phyloP scores from a whole-genome alignment of 1,284 basidiomycete species.

The Puccinia horiana region DNA sequence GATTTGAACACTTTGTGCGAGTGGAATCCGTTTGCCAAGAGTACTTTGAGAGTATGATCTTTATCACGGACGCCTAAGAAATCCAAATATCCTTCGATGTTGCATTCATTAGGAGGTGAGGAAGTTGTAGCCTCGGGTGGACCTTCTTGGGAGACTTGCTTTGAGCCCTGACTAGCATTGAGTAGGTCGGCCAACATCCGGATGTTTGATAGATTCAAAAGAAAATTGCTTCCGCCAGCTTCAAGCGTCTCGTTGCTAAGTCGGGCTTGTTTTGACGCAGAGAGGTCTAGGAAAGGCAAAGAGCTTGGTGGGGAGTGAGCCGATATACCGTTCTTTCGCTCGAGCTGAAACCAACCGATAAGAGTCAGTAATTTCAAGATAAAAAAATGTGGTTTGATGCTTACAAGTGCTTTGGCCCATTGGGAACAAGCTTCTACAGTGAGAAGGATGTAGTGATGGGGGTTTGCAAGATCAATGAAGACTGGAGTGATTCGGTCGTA shows the following conservation, averaged over 20 bases:
- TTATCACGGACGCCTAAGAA: background rate
- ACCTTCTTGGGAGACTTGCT: background rate
- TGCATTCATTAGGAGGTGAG: background rate
- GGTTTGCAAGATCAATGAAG: background rate
- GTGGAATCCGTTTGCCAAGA: background rate
- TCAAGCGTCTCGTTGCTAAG: too few species aligned
- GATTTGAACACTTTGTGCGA: background rate
- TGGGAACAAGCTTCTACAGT: background rate
- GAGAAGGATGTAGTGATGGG: background rate
- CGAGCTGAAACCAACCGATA: too few species aligned
- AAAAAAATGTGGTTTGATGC: background rate
- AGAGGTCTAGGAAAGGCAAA: too few species aligned
- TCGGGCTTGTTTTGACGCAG: too few species aligned
- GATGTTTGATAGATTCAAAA: background rate
- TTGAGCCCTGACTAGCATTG: too few species aligned
- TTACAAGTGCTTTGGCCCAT: background rate
- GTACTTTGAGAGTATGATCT: background rate
- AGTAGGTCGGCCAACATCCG: background rate
- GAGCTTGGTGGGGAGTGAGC: too few species aligned
- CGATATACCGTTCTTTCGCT: too few species aligned
- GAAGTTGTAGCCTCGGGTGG: background rate
- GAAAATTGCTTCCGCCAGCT: background rate
- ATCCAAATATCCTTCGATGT: background rate
- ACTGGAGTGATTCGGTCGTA: background rate
- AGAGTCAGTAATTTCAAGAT: background rate